Conservation (phyloP, 495 filamentous ascomycete genomes). For the Chaetomium tenue region DNA sequence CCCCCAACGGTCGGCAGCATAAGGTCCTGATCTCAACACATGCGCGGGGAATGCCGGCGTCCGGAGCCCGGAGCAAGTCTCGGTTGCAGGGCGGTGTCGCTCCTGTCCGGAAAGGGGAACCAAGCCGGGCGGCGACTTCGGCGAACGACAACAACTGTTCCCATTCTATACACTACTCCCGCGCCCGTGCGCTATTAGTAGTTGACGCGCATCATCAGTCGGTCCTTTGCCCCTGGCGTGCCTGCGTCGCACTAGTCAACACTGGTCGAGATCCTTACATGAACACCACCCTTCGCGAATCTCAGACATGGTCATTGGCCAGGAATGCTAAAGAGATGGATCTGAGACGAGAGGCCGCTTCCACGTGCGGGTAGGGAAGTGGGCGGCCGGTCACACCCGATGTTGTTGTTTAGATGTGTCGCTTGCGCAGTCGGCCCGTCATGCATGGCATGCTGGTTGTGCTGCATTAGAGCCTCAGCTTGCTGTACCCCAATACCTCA, state of each 20-base stretch:
- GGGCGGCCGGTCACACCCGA: not conserved
- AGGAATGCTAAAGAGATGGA: conserved; percentile 4
- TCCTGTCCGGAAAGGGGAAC: conserved; percentile 3
- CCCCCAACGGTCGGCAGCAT: not conserved
- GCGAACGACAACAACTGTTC: not conserved
- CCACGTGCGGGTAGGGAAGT: conserved; percentile 6
- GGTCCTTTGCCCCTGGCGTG: conserved; percentile 26
- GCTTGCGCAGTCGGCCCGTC: conserved; percentile 5
- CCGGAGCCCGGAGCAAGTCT: conserved; percentile 5
- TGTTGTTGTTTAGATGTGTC: not conserved
- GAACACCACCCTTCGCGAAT: not conserved
- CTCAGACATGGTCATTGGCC: conserved; percentile 4
- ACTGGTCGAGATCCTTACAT: not conserved
- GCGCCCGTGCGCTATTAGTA: not conserved
- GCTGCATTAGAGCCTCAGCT: not conserved
- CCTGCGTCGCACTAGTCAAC: not conserved
- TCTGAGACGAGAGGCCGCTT: conserved; percentile 3
- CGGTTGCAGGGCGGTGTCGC: conserved; percentile 6
- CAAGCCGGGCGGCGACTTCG: not conserved
- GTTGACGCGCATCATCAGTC: conserved; percentile 19
- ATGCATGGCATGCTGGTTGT: conserved; percentile 7
- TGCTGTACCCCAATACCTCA: not conserved
- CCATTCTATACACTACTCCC: conserved; percentile 18
- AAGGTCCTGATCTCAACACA: not conserved
- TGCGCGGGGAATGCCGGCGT: not conserved